A percentile compares a stretch with the other conserved stretches of the same genome.
phyloP scores from a whole-genome alignment of 345 rosid genomes.

The Isatis tinctoria region DNA sequence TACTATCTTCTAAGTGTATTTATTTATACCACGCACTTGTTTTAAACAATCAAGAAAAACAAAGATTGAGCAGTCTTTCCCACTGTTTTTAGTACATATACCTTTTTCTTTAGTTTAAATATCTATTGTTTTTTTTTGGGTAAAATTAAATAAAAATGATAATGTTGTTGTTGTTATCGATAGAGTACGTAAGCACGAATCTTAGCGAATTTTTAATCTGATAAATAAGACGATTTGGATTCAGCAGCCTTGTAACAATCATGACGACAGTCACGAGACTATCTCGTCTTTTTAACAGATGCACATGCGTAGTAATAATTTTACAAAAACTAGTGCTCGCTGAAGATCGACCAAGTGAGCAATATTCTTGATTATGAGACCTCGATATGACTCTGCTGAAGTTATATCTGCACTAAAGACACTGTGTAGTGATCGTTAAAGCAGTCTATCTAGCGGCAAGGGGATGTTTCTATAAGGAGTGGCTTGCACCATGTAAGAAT shows the following conservation, averaged over 20 bases:
- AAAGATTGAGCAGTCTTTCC: neutral
- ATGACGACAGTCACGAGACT: neutral
- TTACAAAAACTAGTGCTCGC: no score
- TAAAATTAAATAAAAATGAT: no score
- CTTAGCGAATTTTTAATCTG: neutral
- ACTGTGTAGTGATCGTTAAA: neutral
- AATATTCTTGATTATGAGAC: neutral
- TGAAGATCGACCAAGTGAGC: no score
- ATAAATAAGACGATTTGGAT: neutral
- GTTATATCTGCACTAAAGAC: neutral
- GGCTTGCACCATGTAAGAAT: constrained; percentile 5
- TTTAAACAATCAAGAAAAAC: neutral
- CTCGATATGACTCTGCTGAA: neutral
- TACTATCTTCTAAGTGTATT: neutral
- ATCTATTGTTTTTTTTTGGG: neutral
- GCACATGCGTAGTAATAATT: neutral
- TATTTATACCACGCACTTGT: neutral
- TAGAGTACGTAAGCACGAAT: neutral
- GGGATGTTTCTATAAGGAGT: neutral
- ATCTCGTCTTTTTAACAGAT: neutral
- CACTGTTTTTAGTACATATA: no score
- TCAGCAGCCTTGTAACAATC: neutral
- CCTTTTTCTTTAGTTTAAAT: neutral
- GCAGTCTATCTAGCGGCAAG: neutral
- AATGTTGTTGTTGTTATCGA: neutral